Evolutionary conservation across 1,284 basidiomycete species (phyloP).

Genomic region (Salmacisia buchloeana): DNA sequence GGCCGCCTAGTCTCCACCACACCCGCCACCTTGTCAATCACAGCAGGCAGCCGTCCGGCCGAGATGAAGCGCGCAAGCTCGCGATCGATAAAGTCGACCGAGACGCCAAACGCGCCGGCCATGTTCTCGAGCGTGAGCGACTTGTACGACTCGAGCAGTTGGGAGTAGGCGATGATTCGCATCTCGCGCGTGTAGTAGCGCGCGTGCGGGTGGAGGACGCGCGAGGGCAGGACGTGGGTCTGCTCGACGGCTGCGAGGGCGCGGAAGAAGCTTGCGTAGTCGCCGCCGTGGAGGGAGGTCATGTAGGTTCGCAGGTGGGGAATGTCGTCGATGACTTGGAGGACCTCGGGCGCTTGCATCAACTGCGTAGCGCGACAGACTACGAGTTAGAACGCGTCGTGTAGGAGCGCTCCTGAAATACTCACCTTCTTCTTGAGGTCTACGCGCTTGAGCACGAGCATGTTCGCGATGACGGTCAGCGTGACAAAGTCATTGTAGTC

Average conservation of each 20-base stretch:
- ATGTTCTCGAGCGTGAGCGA: slow-evolving; percentile 84
- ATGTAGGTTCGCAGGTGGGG: slow-evolving; percentile 55
- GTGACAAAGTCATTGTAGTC: slow-evolving; percentile 87
- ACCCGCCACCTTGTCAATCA: slow-evolving; percentile 87
- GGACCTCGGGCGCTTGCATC: slow-evolving; percentile 8
- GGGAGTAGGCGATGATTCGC: slow-evolving; percentile 88
- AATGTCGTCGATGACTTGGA: slow-evolving; percentile 47
- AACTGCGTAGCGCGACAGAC: background rate
- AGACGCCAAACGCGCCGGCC: slow-evolving; percentile 81
- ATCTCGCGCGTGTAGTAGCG: slow-evolving; percentile 91
- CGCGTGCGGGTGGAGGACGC: slow-evolving; percentile 76
- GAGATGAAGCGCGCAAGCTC: slow-evolving; percentile 92
- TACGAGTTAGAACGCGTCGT: background rate
- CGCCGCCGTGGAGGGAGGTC: slow-evolving; percentile 74
- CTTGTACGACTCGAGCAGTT: slow-evolving; percentile 84
- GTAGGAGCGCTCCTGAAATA: background rate
- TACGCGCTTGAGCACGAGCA: slow-evolving; percentile 71
- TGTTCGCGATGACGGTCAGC: slow-evolving; percentile 74
- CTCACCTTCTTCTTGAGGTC: slow-evolving; percentile 88
- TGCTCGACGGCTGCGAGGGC: slow-evolving; percentile 85
- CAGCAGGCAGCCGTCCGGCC: slow-evolving; percentile 76
- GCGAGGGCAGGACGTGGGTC: slow-evolving; percentile 76
- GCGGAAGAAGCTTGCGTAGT: slow-evolving; percentile 89
- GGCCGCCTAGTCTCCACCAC: slow-evolving; percentile 91
- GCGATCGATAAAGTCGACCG: slow-evolving; percentile 74